Evolutionary conservation across 495 filamentous ascomycete species (phyloP).

Genomic region (Aspergillus biplanus): DNA sequence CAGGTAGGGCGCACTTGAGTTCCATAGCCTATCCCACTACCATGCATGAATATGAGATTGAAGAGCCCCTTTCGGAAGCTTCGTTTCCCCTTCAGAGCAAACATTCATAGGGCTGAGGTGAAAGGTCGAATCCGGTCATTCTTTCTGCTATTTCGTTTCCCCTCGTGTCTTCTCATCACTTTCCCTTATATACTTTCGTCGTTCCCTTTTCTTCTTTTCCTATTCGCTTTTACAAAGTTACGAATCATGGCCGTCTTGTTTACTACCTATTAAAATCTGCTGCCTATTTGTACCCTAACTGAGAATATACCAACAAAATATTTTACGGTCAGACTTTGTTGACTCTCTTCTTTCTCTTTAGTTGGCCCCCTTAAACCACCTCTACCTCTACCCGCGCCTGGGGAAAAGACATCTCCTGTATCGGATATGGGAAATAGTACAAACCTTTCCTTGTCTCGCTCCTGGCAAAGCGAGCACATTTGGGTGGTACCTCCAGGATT

Average conservation of each 20-base stretch:
- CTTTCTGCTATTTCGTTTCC: constrained; percentile 1
- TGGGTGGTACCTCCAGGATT: constrained; percentile 78
- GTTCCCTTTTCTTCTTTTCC: not conserved
- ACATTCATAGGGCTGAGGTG: not conserved
- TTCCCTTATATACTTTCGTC: not conserved
- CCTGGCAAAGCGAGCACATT: constrained; percentile 30
- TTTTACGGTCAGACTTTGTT: constrained; percentile 37
- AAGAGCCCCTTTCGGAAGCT: constrained; percentile 33
- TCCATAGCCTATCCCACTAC: constrained; percentile 32
- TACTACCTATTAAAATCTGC: not conserved
- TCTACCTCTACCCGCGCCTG: constrained; percentile 14
- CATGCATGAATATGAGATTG: constrained; percentile 44
- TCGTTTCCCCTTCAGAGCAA: not conserved
- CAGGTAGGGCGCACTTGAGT: constrained; percentile 40
- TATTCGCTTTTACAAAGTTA: not conserved
- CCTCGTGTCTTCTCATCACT: not conserved
- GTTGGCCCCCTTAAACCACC: constrained; percentile 23
- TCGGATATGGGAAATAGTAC: constrained; percentile 31
- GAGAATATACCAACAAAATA: constrained; percentile 25
- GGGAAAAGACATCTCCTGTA: constrained; percentile 32
- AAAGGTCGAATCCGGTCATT: not conserved
- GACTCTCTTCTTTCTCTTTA: constrained; percentile 34
- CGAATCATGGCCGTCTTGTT: not conserved
- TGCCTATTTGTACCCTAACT: constrained; percentile 23
- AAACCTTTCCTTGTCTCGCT: constrained; percentile 28